Evolutionary conservation across 352 stramenopile species (phyloP).

Genomic region (Elongisporangium prolatum): DNA sequence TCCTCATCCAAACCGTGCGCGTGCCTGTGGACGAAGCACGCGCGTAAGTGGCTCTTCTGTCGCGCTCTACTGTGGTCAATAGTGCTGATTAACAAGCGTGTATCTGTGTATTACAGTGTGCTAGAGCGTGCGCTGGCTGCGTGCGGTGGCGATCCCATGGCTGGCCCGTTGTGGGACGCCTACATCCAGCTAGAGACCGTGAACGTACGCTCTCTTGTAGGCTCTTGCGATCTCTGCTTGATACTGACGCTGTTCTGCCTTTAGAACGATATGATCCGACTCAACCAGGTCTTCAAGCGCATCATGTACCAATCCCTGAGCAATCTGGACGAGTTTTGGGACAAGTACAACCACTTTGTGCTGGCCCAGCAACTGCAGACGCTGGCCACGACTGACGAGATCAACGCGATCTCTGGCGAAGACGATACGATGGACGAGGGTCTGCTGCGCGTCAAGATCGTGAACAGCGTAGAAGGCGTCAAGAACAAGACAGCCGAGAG

Average conservation of each 20-base stretch:
- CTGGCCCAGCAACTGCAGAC: conserved; percentile 61
- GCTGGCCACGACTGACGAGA: conserved; percentile 57
- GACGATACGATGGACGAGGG: conserved; percentile 77
- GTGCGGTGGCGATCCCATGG: conserved; percentile 59
- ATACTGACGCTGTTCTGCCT: background rate
- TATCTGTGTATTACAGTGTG: conserved; percentile 24
- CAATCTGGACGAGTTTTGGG: conserved; percentile 81
- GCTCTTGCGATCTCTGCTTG: background rate
- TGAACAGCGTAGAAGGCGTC: conserved; percentile 63
- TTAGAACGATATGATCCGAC: conserved; percentile 78
- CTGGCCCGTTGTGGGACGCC: conserved; percentile 68
- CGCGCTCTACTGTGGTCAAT: background rate
- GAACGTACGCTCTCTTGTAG: conserved; percentile 31
- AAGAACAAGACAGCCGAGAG: conserved; percentile 70
- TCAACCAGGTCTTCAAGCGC: conserved; percentile 80
- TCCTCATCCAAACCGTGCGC: conserved; percentile 55
- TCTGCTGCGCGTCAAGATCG: conserved; percentile 73
- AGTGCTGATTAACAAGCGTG: conserved; percentile 1
- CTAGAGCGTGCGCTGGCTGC: conserved; percentile 51
- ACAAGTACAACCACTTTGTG: conserved; percentile 85
- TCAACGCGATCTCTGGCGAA: conserved; percentile 45
- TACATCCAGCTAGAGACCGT: conserved; percentile 79
- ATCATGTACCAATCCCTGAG: conserved; percentile 66
- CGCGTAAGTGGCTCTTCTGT: conserved; percentile 22
- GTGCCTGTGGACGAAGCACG: conserved; percentile 60